Evolutionary conservation across 1,284 basidiomycete genomes (phyloP).

Genomic region (Tilletiaria anomala): DNA sequence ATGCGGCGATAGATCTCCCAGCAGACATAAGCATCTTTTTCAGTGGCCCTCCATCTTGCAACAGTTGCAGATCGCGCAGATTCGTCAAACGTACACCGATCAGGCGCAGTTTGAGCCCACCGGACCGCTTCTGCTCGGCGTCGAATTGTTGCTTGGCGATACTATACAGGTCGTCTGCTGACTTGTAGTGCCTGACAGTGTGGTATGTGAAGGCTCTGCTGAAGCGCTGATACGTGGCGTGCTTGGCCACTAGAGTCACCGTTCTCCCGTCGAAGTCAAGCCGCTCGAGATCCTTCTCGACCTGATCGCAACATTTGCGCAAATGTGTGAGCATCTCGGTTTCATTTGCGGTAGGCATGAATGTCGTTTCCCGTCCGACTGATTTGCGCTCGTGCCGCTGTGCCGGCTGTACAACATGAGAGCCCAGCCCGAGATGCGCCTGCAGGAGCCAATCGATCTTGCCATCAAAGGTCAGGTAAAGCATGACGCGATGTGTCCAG

Average conservation of each 20-base stretch:
- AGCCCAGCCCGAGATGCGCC: constrained; percentile 25
- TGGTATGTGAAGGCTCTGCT: constrained; percentile 16
- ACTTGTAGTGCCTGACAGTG: constrained; percentile 4
- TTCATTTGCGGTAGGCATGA: constrained; percentile 22
- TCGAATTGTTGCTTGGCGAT: constrained; percentile 10
- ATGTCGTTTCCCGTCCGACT: constrained; percentile 35
- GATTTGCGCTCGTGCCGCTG: constrained; percentile 27
- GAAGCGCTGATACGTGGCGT: constrained; percentile 29
- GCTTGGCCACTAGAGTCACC: constrained; percentile 28
- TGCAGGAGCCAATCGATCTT: constrained; percentile 27
- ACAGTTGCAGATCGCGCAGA: constrained; percentile 18
- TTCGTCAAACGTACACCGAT: constrained; percentile 27
- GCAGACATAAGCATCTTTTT: too few species aligned
- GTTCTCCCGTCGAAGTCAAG: constrained; percentile 27
- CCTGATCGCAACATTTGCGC: constrained; percentile 16
- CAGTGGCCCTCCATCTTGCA: too few species aligned
- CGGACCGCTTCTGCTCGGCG: constrained; percentile 6
- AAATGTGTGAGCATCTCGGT: constrained; percentile 14
- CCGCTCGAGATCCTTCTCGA: constrained; percentile 22
- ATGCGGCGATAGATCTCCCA: too few species aligned
- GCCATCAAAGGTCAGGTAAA: constrained; percentile 17
- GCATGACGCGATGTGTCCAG: constrained; percentile 24
- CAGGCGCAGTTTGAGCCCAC: constrained; percentile 16
- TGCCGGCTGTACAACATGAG: constrained; percentile 23
- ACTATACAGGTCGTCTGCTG: neutral